These are phyloP conservation scores for Candida chilensis DNA, from an alignment of 805 yeast genomes.

Conservation along the genomic window DNA sequence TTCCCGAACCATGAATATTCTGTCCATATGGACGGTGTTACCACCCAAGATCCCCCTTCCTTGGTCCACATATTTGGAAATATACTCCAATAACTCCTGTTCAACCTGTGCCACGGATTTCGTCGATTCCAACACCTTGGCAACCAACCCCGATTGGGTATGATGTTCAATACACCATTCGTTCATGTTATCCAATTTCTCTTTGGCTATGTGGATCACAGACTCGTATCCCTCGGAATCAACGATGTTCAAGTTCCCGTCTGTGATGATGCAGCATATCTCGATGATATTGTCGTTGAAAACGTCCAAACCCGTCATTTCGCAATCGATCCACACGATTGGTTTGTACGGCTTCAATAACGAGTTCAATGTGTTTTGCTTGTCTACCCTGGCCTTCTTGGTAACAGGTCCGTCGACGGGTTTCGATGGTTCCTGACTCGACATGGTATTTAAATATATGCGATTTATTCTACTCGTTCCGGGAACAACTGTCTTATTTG, in stretches of 20 bases:
- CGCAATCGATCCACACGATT: slow-evolving; percentile 95
- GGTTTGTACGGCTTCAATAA: no score
- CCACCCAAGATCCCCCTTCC: slow-evolving; percentile 77
- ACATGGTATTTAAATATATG: no score
- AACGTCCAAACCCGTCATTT: slow-evolving; percentile 94
- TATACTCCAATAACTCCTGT: slow-evolving; percentile 50
- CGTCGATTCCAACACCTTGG: slow-evolving; percentile 50
- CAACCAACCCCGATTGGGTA: slow-evolving; percentile 65
- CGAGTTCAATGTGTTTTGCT: no score
- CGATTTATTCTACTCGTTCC: no score
- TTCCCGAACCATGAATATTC: slow-evolving; percentile 73
- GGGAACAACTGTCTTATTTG: no score
- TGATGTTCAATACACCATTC: slow-evolving; percentile 88
- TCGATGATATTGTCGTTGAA: slow-evolving; percentile 79
- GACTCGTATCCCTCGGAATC: slow-evolving; percentile 73
- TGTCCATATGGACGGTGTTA: slow-evolving; percentile 87
- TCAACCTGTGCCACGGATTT: slow-evolving; percentile 57
- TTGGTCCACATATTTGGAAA: slow-evolving; percentile 40
- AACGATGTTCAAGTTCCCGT: slow-evolving; percentile 62
- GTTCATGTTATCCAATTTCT: slow-evolving; percentile 62
- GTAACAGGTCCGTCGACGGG: no score
- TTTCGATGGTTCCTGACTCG: no score
- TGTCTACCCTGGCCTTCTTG: no score
- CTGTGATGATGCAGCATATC: slow-evolving; percentile 85
- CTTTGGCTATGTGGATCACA: slow-evolving; percentile 61